Evolutionary conservation across 164 flowering plant genomes (phyloP).

Genomic region (Macadamia tetraphylla): DNA sequence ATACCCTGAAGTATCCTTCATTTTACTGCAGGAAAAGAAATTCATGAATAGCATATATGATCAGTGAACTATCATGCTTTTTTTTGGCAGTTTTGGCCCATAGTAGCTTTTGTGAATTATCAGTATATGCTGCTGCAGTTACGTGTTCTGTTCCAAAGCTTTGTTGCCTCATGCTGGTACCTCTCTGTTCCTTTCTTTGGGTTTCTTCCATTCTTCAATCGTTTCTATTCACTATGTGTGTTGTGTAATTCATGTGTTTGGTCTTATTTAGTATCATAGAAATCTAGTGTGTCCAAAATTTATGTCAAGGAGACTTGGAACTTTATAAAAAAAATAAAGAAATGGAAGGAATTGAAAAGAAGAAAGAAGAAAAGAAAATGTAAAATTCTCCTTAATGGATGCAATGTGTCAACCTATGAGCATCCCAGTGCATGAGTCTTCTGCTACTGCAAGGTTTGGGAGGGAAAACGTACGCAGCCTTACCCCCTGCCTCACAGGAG

Average conservation of each 20-base stretch:
- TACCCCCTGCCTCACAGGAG: too few relatives aligned
- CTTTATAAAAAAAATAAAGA: too few relatives aligned
- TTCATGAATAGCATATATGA: not conserved
- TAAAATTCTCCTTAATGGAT: too few relatives aligned
- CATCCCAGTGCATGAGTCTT: too few relatives aligned
- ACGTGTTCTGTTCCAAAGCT: conserved; percentile 70
- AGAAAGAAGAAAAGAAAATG: too few relatives aligned
- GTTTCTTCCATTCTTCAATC: conserved; percentile 1
- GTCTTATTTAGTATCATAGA: too few relatives aligned
- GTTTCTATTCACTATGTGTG: not conserved
- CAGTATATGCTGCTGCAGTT: conserved; percentile 72
- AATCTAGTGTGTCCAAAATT: too few relatives aligned
- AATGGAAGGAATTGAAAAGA: too few relatives aligned
- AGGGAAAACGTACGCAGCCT: too few relatives aligned
- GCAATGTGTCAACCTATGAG: too few relatives aligned
- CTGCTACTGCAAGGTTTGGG: too few relatives aligned
- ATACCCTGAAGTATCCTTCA: not conserved
- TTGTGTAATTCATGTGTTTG: not conserved
- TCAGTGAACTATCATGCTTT: not conserved
- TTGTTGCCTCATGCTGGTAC: conserved; percentile 75
- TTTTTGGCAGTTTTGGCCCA: conserved; percentile 73
- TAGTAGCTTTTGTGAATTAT: conserved; percentile 71
- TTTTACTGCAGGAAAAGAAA: not conserved
- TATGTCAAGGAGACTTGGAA: too few relatives aligned
- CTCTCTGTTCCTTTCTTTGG: not conserved